Evolutionary conservation across 441 rosid species (phyloP).

Genomic region (Pelargonium fulgidum): DNA sequence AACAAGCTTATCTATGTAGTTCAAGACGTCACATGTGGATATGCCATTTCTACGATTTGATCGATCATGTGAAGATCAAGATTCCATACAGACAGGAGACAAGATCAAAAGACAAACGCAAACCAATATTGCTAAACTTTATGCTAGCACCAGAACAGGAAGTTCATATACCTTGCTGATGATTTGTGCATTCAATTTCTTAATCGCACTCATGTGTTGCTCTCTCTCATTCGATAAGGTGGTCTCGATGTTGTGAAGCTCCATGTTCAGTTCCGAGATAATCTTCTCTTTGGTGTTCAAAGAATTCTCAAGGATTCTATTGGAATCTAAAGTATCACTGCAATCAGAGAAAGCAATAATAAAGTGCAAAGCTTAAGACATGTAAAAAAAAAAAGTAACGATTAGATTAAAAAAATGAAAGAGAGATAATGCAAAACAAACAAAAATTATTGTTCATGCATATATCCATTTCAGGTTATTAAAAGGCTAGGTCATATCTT

Average conservation of each 20-base stretch:
- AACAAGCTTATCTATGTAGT: no score
- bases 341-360: constrained; percentile 20
- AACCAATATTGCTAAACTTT: constrained; percentile 2
- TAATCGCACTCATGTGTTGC: constrained; percentile 70
- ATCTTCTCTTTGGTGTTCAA: constrained; percentile 88
- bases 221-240: constrained; percentile 78
- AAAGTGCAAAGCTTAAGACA: constrained; percentile 16
- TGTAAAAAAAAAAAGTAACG: constrained; percentile 7
- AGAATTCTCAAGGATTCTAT: constrained; percentile 65
- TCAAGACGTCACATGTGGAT: no score
- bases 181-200: constrained; percentile 62
- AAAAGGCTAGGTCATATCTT: background rate
- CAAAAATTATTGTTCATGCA: constrained; percentile 3
- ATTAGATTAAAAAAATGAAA: constrained; percentile 13
- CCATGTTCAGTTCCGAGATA: constrained; percentile 87
- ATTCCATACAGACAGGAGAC: no score
- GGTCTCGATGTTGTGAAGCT: constrained; percentile 83
- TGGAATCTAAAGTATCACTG: constrained; percentile 79
- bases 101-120: background rate
- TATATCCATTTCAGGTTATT: constrained; percentile 22
- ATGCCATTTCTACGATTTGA: no score
- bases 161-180: constrained; percentile 57
- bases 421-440: constrained; percentile 1
- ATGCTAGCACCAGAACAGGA: background rate
- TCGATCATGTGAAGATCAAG: no score